Evolutionary conservation across 257 asterid species (phyloP).

Genomic region (Capsicum baccatum): DNA sequence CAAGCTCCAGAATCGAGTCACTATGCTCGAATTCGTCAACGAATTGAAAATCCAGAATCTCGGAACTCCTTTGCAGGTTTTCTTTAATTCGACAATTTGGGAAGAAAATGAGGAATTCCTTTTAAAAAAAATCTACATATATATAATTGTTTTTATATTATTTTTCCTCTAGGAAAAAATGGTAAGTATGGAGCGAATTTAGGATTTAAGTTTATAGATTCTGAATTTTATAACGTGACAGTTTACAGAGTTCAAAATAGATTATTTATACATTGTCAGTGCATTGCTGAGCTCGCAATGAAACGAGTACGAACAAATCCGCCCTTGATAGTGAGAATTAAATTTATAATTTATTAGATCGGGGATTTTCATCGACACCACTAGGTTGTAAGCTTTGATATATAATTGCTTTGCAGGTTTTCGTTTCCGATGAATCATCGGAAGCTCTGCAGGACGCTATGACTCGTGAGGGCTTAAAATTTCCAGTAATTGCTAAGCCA

Average conservation of each 20-base stretch:
- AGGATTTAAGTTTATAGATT: not conserved
- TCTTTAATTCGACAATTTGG: not conserved
- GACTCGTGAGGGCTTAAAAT: slow-evolving; percentile 35
- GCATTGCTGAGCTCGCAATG: not conserved
- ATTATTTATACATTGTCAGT: not conserved
- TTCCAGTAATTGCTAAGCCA: slow-evolving; percentile 80
- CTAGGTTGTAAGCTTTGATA: not conserved
- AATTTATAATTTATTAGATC: not conserved
- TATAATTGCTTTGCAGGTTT: slow-evolving; percentile 46
- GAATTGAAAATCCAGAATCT: slow-evolving; percentile 42
- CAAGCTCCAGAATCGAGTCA: slow-evolving; percentile 67
- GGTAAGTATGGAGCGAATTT: no score
- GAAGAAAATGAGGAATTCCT: no score
- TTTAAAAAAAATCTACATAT: no score
- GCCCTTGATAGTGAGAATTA: not conserved
- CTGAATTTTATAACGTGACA: not conserved
- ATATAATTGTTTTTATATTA: no score
- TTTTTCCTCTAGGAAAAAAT: not conserved
- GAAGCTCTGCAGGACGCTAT: slow-evolving; percentile 30
- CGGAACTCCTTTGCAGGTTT: slow-evolving; percentile 49
- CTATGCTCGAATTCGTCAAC: slow-evolving; percentile 72
- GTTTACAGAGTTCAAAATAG: no score
- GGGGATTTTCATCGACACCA: not conserved
- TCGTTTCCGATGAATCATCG: slow-evolving; percentile 43
- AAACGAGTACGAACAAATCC: no score